Base-by-base conservation (phyloP, 2,329 filamentous ascomycete species). In the Mollisia scopiformis region DNA sequence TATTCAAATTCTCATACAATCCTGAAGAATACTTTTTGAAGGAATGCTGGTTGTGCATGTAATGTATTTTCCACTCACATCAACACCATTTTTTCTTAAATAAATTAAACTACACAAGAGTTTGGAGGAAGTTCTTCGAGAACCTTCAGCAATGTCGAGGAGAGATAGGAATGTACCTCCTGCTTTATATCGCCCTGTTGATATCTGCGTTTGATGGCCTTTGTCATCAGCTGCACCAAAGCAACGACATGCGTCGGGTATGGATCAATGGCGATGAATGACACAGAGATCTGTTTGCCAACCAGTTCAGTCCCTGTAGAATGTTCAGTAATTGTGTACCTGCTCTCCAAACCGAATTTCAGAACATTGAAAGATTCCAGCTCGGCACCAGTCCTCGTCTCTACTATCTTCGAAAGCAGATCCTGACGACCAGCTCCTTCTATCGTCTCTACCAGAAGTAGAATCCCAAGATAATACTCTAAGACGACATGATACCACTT, bases 401-500 rank as follows among this genome's bases (percentile, higher is more conserved):
- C 30, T 33, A 13, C 6, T 13, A 33, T 6, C 30, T 33, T 6
- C 13, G 30, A 33, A 13, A 33, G 30, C 13, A 33, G 30, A 33
- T 33, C 30, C 13, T 6, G 30, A 13, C 30, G 30, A 13, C 13
- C 13, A 33, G 30, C 30, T 6, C 6, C 30, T 13, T 33, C 30
- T 6, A 33, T 13, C 13, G 30, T 13, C 6, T 33, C 30, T 6
- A 13, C 30, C 13, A 33, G 30, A 33, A 33, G 6, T 13, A 33
- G 30, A 33, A 33, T 13, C 30, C 30, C 30, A 6, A 33, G 30
- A 33, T 33, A 13, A 33, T 33, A 33, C 6, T 33, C 6, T 33
- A 73, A 57, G 68, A 70, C 68, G 1, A 73, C 62, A 50, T 70
- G 67, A 43, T 71, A 68, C 72, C 72, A 74, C n/a, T 71, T 71